A percentile compares a stretch with the other conserved stretches of the same genome.
Conservation (phyloP, 148 eudicot genomes). For the Camellia japonica region DNA sequence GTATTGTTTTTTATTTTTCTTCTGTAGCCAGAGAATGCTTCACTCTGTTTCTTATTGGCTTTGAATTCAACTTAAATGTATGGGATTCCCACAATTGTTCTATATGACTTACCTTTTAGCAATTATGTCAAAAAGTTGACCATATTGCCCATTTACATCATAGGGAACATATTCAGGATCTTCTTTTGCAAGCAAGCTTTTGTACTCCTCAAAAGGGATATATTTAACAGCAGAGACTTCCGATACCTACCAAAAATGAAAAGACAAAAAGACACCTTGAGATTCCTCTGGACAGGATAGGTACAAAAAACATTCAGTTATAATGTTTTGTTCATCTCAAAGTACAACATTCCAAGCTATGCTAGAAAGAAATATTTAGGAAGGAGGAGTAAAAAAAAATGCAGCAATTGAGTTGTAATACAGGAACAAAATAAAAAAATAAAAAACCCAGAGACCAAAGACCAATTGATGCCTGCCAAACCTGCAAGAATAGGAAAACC, state of each 20-base stretch:
- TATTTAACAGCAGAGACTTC: conserved; percentile 97
- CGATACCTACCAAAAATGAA: conserved; percentile 55
- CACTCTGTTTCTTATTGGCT: not conserved
- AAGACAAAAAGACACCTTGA: not conserved
- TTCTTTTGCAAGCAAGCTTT: conserved; percentile 54
- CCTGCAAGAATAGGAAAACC: not conserved
- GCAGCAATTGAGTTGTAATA: not conserved
- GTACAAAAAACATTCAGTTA: not conserved
- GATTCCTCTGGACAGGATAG: not conserved
- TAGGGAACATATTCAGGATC: conserved; percentile 82
- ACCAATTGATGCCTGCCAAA: not conserved
- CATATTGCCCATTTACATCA: conserved; percentile 68
- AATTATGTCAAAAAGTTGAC: conserved; percentile 68
- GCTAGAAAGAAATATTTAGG: not conserved
- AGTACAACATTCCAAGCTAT: not conserved
- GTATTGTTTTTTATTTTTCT: not conserved
- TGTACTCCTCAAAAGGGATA: conserved; percentile 67
- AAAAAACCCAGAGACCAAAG: not conserved
- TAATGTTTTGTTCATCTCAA: not conserved
- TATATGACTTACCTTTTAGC: conserved; percentile 47
- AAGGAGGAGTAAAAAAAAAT: not conserved
- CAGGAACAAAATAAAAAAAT: not conserved
- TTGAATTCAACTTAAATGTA: not conserved
- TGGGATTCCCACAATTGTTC: not conserved
- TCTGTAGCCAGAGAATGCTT: not conserved